Percentiles rank a stretch among this genome's conserved stretches.
Conservation (phyloP, 441 rosid genomes). For the Cnidoscolus chayamansa region DNA sequence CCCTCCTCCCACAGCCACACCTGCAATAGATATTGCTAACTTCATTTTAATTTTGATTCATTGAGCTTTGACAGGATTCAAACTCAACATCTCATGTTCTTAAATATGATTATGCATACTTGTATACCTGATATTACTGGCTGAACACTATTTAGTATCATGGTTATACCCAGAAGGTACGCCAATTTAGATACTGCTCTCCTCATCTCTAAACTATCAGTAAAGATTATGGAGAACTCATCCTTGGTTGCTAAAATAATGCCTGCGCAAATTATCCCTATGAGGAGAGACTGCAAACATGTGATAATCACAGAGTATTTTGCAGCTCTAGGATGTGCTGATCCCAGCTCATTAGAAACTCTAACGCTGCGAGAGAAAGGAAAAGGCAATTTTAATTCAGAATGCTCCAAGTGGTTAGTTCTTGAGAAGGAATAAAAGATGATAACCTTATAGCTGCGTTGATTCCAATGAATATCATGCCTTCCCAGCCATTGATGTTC, state of each 20-base stretch:
- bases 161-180: slow-evolving; percentile 69
- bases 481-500: slow-evolving; percentile 97
- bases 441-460: slow-evolving; percentile 78
- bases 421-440: no score
- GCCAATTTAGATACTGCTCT: slow-evolving; percentile 64
- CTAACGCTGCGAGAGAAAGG: slow-evolving; percentile 45
- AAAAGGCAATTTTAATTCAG: neutral
- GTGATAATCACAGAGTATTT: slow-evolving; percentile 64
- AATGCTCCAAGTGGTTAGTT: no score
- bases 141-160: slow-evolving; percentile 76
- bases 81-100: no score
- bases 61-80: no score
- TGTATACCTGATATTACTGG: slow-evolving; percentile 76
- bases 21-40: slow-evolving; percentile 26
- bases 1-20: slow-evolving; percentile 92
- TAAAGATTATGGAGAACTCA: slow-evolving; percentile 61
- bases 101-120: neutral
- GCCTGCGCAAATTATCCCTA: slow-evolving; percentile 55
- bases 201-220: slow-evolving; percentile 54
- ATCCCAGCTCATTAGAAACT: slow-evolving; percentile 84
- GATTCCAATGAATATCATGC: slow-evolving; percentile 81
- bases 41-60: no score
- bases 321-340: slow-evolving; percentile 75
- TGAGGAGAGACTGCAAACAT: slow-evolving; percentile 47
- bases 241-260: slow-evolving; percentile 47